Conservation (phyloP, 2,329 filamentous ascomycete genomes). For the Penicillium sp. region DNA sequence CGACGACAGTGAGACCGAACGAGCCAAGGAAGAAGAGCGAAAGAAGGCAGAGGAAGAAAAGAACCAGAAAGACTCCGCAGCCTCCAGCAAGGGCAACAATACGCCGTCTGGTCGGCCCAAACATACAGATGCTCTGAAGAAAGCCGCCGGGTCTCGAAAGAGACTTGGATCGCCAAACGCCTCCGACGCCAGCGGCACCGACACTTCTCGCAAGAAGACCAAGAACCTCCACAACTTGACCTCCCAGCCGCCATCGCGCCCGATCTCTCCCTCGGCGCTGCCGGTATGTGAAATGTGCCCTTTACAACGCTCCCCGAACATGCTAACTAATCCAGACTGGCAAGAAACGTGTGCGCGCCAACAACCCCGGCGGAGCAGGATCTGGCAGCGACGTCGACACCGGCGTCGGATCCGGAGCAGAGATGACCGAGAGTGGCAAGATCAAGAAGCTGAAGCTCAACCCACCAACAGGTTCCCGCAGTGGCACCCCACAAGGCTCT, state of each 20-base stretch:
- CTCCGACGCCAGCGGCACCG: slow-evolving; percentile 89
- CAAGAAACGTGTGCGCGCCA: slow-evolving; percentile 53
- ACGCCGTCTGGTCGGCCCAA: slow-evolving; percentile 64
- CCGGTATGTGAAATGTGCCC: slow-evolving; percentile 32
- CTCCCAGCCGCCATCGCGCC: slow-evolving; percentile 56
- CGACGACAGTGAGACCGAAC: slow-evolving; percentile 66
- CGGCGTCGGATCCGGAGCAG: slow-evolving; percentile 50
- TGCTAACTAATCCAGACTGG: slow-evolving; percentile 39
- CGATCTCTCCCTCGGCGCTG: slow-evolving; percentile 62
- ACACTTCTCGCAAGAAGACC: slow-evolving; percentile 79
- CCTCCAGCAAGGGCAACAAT: slow-evolving; percentile 71
- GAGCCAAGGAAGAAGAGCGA: slow-evolving; percentile 60
- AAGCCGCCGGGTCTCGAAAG: slow-evolving; percentile 67
- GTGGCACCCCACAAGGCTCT: slow-evolving; percentile 51
- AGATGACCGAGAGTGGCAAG: slow-evolving; percentile 48
- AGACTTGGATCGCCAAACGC: slow-evolving; percentile 82
- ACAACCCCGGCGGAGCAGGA: slow-evolving; percentile 37
- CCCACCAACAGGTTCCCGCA: slow-evolving; percentile 42
- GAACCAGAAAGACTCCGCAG: slow-evolving; percentile 57
- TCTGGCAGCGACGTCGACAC: slow-evolving; percentile 60
- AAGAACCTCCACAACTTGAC: slow-evolving; percentile 62
- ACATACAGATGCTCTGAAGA: slow-evolving; percentile 54
- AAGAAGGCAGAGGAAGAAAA: slow-evolving; percentile 60
- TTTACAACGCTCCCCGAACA: neutral
- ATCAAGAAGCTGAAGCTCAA: slow-evolving; percentile 53